Evolutionary conservation across 192 early-diverging fungal species (phyloP), one percentile per base, ranked within the genome.

Genomic region (Coemansia sp.): DNA sequence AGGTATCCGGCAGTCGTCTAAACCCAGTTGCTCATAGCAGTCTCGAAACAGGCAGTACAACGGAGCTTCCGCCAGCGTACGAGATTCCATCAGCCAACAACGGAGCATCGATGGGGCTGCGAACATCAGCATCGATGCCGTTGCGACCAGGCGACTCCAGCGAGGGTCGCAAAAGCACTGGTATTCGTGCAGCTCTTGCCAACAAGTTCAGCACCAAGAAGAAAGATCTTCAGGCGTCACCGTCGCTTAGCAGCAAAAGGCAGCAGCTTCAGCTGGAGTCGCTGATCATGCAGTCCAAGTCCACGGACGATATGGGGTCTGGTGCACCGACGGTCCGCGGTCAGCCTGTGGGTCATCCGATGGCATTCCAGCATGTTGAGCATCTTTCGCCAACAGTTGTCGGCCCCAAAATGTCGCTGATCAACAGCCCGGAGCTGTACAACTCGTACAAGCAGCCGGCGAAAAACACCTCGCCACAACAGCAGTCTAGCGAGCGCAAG

Each of bases 181-280:
- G 77, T 30, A 59, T 80, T 28, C 72, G 77, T 2, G 77, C 77
- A 1, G 77, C 68, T 14, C 62, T 80, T 18, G 77, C 54, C 18
- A 80, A 61, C 71, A 80, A 71, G 57, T 80, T 80, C 31, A 69
- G 64, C 1, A 61, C 72, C 20, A 80, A 80, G 72, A 76, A 76
- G 20, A 80, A 80, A 31, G 77, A 80, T 20, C 36, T 74, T 3
- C 72, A 69, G 29, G n/a, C 56, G n/a, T 59, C 72, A 25, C 68
- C 58, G 2, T 61, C 65, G 29, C 68, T 76, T 36, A 80, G 38
- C 63, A 60, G 68, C 61, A 80, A 80, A 62, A 67, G 77, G 31
- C 77, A 80, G 68, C 77, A 80, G 68, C 77, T 71, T 40, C 77
- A 80, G 62, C 72, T 80, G 20, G 77, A 80, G 69, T 74, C 72